Base-by-base conservation (phyloP, 2,329 filamentous ascomycete genomes). In the Fusarium sp. region DNA sequence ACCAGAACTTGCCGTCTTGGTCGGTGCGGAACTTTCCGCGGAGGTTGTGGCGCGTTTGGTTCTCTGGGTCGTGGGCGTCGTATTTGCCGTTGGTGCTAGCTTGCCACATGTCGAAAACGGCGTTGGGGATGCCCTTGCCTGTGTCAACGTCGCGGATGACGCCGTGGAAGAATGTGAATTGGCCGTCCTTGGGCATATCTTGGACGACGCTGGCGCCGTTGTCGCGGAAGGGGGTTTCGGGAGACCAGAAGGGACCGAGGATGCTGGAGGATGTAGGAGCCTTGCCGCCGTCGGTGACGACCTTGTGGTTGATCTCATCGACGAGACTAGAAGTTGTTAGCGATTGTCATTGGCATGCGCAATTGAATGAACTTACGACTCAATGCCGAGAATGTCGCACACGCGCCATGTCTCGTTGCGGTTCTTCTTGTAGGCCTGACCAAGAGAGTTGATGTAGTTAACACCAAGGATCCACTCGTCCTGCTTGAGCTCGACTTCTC, bases 381-480 rank as follows among this genome's bases (percentile, higher is more conserved):
- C 91, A 21, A 94, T 83, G 20, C 91, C 91, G 39, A 93, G 83
- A 40, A 94, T 86, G 75, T 94, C 91, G 56, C 84, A 92, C 23
- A 94, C 83, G 55, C 91, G 85, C 79, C 91, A 89, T 48, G 89
- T 86, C 81, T 94, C 91, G 78, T 94, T 93, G 59, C 91, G 84
- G 70, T 87, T 90, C 75, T 86, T 85, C 54, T 85, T 85, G 67
- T 86, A 90, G 70, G 88, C 86, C 78, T 92, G 88, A 63, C 91
- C 91, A 64, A 92, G 86, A 44, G 87, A 85, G 82, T 94, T 94
- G 80, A 94, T 81, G 76, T 91, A 93, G 73, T 90, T 84, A 54
- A 94, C 90, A 53, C 91, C 91, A 9, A 87, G 79, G 78, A 93
- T 86, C 91, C 91, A 94, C 79, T 94, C 91, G 54, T 92, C 91